phyloP scores from a whole-genome alignment of 2,329 filamentous ascomycete genomes.

The Trichoderma polysporum region DNA sequence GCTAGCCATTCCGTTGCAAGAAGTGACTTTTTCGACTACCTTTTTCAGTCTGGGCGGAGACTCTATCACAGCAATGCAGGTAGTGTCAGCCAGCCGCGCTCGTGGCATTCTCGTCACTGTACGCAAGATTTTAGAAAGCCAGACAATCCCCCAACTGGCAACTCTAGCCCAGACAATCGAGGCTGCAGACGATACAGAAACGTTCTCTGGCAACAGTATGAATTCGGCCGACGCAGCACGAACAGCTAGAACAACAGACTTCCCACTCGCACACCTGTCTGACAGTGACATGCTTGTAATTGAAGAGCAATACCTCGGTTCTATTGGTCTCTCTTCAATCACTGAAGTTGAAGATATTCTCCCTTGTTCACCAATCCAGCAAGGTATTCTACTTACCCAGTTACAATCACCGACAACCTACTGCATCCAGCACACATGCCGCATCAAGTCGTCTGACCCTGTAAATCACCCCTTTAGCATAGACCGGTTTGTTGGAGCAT shows the following conservation, averaged over 20 bases:
- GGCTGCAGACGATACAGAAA: too few relatives aligned
- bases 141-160: too few relatives aligned
- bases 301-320: neutral
- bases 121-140: too few relatives aligned
- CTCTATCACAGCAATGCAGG: too few relatives aligned
- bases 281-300: neutral
- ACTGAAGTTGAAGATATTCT: constrained; percentile 31
- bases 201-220: too few relatives aligned
- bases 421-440: neutral
- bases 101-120: too few relatives aligned
- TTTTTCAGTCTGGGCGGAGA: too few relatives aligned
- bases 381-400: constrained; percentile 25
- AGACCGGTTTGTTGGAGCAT: neutral
- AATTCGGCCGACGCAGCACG: too few relatives aligned
- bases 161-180: too few relatives aligned
- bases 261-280: neutral
- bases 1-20: too few relatives aligned
- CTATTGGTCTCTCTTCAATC: neutral
- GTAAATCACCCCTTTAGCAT: neutral
- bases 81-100: too few relatives aligned
- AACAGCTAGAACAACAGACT: neutral
- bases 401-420: neutral
- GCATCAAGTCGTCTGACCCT: neutral
- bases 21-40: too few relatives aligned
- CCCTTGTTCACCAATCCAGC: constrained; percentile 33